A percentile compares a stretch with the other conserved stretches of the same genome.
Evolutionary conservation across 2,329 filamentous ascomycete genomes (phyloP).

Genomic region (Basipetospora sp.): DNA sequence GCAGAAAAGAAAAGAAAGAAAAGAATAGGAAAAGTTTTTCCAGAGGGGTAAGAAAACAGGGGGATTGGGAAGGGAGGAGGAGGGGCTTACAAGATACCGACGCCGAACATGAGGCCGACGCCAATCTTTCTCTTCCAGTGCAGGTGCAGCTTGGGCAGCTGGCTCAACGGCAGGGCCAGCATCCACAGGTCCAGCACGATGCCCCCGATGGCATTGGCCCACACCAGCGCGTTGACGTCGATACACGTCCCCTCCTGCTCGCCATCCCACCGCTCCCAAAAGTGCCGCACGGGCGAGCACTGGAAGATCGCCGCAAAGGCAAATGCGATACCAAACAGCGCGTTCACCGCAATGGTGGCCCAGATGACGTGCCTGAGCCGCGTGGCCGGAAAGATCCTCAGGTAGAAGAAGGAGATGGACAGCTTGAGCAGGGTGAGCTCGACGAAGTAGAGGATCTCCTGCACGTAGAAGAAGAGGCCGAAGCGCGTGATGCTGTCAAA

Average conservation of each 20-base stretch:
- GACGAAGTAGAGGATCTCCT: conserved; percentile 26
- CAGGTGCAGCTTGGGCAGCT: conserved; percentile 23
- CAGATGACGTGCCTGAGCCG: conserved; percentile 22
- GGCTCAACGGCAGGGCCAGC: conserved; percentile 29
- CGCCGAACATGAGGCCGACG: conserved; percentile 28
- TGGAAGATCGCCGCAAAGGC: conserved; percentile 27
- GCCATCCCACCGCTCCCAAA: conserved; percentile 38
- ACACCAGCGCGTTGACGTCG: conserved; percentile 28
- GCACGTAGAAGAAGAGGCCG: conserved; percentile 23
- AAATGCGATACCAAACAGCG: conserved; percentile 22
- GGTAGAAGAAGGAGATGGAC: conserved; percentile 35
- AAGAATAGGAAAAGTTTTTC: no score
- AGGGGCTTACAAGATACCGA: conserved; percentile 23
- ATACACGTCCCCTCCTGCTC: conserved; percentile 29
- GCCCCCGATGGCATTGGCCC: conserved; percentile 31
- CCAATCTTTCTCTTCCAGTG: conserved; percentile 29
- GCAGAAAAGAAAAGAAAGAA: not conserved
- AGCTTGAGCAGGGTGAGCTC: conserved; percentile 29
- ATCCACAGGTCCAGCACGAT: conserved; percentile 35
- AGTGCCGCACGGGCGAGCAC: conserved; percentile 30
- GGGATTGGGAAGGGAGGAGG: not conserved
- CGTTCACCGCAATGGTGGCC: conserved; percentile 22
- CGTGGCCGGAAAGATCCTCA: conserved; percentile 30
- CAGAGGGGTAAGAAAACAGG: no score
- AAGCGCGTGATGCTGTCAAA: conserved; percentile 25